Base-by-base conservation (phyloP, 2,329 filamentous ascomycete species). In the Ilyonectria robusta region DNA sequence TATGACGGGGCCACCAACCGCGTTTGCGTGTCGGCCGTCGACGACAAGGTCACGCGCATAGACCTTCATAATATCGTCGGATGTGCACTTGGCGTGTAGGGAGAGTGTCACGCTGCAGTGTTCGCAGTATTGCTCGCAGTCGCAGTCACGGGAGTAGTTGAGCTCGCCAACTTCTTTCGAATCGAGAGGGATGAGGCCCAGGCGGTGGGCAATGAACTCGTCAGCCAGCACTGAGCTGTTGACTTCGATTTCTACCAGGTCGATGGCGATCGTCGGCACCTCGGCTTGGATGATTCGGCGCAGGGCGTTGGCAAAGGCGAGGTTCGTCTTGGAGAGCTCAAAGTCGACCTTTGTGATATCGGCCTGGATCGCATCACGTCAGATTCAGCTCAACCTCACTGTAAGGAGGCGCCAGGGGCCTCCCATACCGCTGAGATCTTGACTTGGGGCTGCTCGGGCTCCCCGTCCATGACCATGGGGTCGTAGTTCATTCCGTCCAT, bases 221-320 rank as follows among this genome's bases (percentile, higher is more conserved):
- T 99, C 95, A 68, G 95, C 93, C 15, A 98, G 90, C 5, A 98
- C 95, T n/a, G 95, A 97, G 65, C 93, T 97, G 85, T 99, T 99
- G 77, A 88, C 89, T 78, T 97, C 92, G 72, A 99, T 91, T 81
- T 98, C 94, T 70, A 98, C 95, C 15, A 97, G 89, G 78, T 99
- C 95, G 80, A 98, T 95, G 70, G 96, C 95, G 75, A 98, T 91
- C 26, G 94, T 98, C 11, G 95, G 95, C 66, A 99, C 93, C 83
- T 99, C 95, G 76, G 94, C 93, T 72, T 97, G 91, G 84, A 98
- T 95, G 66, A 94, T 88, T 78, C 95, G 93, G 69, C 95, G 95
- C 68, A 98, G 84, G 51, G 94, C 93, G 86, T 99, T 99, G 76
- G 95, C 95, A 76, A 98, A 94, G 70, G 94, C 89, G 66, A 98